Percentiles rank a stretch among this genome's conserved stretches.
Evolutionary conservation across 2,329 filamentous ascomycete species (phyloP).

Genomic region (Aspergillus sp.): DNA sequence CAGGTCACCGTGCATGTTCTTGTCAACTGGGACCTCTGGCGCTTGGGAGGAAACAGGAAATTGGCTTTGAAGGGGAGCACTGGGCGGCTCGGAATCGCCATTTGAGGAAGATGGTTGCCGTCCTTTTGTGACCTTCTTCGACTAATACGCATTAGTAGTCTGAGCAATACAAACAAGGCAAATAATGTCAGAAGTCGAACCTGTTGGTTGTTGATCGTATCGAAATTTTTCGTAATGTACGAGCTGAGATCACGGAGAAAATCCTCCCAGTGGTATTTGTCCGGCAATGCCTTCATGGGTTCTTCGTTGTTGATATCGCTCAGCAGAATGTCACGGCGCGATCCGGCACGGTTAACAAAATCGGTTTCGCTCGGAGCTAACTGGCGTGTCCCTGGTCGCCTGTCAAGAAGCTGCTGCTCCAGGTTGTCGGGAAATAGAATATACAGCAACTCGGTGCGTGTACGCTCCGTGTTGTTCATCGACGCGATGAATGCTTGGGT

Average conservation of each 20-base stretch:
- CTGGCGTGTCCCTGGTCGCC: conserved; percentile 55
- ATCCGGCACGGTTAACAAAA: conserved; percentile 56
- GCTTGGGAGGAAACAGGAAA: conserved; percentile 41
- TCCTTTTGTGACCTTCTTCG: conserved; percentile 40
- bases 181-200: conserved; percentile 28
- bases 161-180: background rate
- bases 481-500: conserved; percentile 67
- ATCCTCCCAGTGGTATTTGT: conserved; percentile 64
- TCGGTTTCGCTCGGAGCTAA: conserved; percentile 60
- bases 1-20: conserved; percentile 45
- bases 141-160: conserved; percentile 28
- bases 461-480: conserved; percentile 56
- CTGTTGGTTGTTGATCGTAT: conserved; percentile 50
- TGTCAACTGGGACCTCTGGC: conserved; percentile 40
- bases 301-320: conserved; percentile 54
- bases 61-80: conserved; percentile 42
- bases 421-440: conserved; percentile 61
- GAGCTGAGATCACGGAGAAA: conserved; percentile 60
- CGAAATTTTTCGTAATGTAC: conserved; percentile 60
- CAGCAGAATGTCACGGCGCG: conserved; percentile 58
- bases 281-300: conserved; percentile 50
- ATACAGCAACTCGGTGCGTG: conserved; percentile 57
- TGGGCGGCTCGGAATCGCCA: conserved; percentile 37
- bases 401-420: conserved; percentile 52
- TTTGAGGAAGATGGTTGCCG: conserved; percentile 37